phyloP scores from a whole-genome alignment of 2,329 filamentous ascomycete genomes.

The Calonectria crousiana region DNA sequence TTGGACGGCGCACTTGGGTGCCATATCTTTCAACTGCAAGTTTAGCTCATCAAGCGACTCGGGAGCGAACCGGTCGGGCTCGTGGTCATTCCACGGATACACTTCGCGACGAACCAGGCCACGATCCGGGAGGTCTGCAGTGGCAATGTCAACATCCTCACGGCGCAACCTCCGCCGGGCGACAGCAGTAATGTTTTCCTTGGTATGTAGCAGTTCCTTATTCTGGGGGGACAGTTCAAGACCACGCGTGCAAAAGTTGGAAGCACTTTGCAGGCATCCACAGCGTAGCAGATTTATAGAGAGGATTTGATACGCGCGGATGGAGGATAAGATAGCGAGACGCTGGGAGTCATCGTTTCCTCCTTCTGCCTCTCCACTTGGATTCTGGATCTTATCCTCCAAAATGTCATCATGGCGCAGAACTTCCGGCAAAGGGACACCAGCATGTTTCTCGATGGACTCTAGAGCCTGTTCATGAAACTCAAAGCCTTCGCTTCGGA shows the following conservation, averaged over 20 bases:
- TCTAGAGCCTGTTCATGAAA: constrained; percentile 78
- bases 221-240: constrained; percentile 67
- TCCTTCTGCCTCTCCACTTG: constrained; percentile 49
- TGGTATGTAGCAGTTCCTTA: constrained; percentile 65
- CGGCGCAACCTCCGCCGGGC: constrained; percentile 62
- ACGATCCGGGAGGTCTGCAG: constrained; percentile 71
- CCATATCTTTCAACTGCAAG: constrained; percentile 72
- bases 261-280: constrained; percentile 76
- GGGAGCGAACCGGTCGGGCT: constrained; percentile 77
- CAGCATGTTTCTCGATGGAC: constrained; percentile 55
- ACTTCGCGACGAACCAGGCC: constrained; percentile 77
- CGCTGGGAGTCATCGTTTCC: constrained; percentile 50
- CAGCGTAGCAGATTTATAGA: constrained; percentile 71
- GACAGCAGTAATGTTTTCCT: constrained; percentile 65
- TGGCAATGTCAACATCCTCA: constrained; percentile 59
- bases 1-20: constrained; percentile 85
- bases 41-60: constrained; percentile 82
- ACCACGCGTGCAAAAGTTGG: constrained; percentile 74
- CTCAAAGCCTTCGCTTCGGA: constrained; percentile 82
- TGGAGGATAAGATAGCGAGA: constrained; percentile 63
- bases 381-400: constrained; percentile 49
- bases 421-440: constrained; percentile 56
- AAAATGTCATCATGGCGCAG: constrained; percentile 59
- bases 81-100: constrained; percentile 77
- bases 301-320: constrained; percentile 70